Percentiles rank a stretch among this genome's conserved stretches.
phyloP scores from a whole-genome alignment of 2,329 filamentous ascomycete species.

The Penicillium expansum region DNA sequence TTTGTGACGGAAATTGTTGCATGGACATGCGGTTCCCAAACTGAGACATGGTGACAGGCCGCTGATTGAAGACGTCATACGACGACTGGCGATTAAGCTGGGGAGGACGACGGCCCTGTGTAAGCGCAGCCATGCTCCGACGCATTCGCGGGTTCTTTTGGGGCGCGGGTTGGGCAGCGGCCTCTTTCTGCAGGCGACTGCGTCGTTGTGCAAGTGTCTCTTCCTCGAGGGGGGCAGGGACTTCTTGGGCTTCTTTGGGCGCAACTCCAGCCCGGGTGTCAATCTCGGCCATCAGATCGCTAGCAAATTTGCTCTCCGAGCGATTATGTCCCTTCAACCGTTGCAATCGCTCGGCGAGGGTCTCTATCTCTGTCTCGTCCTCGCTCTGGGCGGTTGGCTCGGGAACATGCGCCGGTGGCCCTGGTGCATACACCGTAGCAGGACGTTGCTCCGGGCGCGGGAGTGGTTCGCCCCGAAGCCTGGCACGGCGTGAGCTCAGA shows the following conservation, averaged over 20 bases:
- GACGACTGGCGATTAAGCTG: conserved; percentile 30
- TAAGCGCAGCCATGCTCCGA: conserved; percentile 49
- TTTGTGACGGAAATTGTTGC: conserved; percentile 27
- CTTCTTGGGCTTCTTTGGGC: conserved; percentile 21
- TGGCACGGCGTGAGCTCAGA: conserved; percentile 70
- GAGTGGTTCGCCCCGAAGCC: conserved; percentile 63
- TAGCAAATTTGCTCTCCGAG: conserved; percentile 43
- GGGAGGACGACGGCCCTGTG: conserved; percentile 56
- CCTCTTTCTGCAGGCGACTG: conserved; percentile 45
- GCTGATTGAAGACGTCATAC: conserved; percentile 19
- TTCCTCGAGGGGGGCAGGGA: conserved; percentile 30
- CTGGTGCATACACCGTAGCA: conserved; percentile 37
- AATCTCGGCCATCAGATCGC: conserved; percentile 44
- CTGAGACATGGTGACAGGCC: conserved; percentile 17
- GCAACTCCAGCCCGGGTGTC: conserved; percentile 30
- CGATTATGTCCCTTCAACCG: conserved; percentile 40
- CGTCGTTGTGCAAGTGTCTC: conserved; percentile 49
- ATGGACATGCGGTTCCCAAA: conserved; percentile 32
- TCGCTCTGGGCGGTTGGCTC: conserved; percentile 32
- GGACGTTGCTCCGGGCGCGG: conserved; percentile 32
- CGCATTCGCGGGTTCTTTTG: conserved; percentile 34
- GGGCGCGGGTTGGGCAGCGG: conserved; percentile 21
- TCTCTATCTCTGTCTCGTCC: conserved; percentile 46
- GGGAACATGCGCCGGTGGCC: conserved; percentile 16
- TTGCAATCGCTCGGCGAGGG: conserved; percentile 45